These are phyloP conservation scores for Heliocybe sulcata DNA, from an alignment of 1,284 basidiomycete genomes.

Conservation along the genomic window DNA sequence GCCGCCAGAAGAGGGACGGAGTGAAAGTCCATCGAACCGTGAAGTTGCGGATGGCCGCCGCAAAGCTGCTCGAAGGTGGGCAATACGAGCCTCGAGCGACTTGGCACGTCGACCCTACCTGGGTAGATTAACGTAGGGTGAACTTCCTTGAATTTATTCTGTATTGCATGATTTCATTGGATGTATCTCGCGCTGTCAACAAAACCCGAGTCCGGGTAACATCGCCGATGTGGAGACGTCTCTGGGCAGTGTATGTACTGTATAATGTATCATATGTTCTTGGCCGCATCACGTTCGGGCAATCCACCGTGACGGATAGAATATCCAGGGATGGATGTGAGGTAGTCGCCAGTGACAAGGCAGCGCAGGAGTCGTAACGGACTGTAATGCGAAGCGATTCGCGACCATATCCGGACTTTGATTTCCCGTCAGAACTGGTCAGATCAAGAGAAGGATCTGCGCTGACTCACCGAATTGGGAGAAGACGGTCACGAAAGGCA, in stretches of 20 bases:
- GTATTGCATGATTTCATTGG: not conserved
- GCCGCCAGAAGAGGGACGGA: not conserved
- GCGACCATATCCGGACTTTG: slow-evolving; percentile 35
- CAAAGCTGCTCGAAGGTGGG: not conserved
- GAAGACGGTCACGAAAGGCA: slow-evolving; percentile 26
- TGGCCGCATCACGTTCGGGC: not conserved
- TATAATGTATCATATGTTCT: not conserved
- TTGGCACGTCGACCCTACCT: not conserved
- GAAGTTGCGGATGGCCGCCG: not conserved
- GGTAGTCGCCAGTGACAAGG: slow-evolving; percentile 32
- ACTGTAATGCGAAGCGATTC: slow-evolving; percentile 39
- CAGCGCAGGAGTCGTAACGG: slow-evolving; percentile 35
- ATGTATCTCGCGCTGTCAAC: not conserved
- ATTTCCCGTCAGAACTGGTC: not conserved
- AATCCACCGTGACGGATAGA: slow-evolving; percentile 28
- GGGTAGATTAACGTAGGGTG: not conserved
- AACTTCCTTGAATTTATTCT: not conserved
- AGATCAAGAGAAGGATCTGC: not conserved
- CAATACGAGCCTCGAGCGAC: not conserved
- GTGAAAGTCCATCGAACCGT: not conserved
- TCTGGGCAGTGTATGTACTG: too few species aligned
- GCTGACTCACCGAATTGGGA: slow-evolving; percentile 28
- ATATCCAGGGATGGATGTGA: slow-evolving; percentile 36
- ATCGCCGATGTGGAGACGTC: too few species aligned
- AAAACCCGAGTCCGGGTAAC: too few species aligned